phyloP scores from a whole-genome alignment of 257 asterid genomes.

The Scutellaria galericulata region DNA sequence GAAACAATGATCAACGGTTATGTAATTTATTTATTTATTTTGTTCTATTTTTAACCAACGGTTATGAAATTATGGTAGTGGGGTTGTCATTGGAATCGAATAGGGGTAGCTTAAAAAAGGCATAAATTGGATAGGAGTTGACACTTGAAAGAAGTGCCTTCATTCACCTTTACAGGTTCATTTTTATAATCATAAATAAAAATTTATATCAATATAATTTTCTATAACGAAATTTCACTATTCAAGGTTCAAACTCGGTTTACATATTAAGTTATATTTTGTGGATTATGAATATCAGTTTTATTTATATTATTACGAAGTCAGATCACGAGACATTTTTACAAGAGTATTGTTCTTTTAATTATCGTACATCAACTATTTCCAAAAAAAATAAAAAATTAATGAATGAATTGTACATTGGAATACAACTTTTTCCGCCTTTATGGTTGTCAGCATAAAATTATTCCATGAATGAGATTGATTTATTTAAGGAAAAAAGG shows the following conservation, averaged over 20 bases:
- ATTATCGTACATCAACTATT: constrained; percentile 24
- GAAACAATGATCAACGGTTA: too few species aligned
- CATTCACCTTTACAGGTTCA: constrained; percentile 20
- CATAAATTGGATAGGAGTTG: constrained; percentile 19
- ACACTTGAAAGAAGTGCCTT: constrained; percentile 29
- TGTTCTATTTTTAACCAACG: neutral
- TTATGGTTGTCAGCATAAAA: constrained; percentile 51
- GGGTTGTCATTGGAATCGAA: neutral
- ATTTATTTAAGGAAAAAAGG: neutral
- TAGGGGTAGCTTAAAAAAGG: neutral
- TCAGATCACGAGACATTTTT: too few species aligned
- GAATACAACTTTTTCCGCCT: constrained; percentile 41
- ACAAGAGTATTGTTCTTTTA: too few species aligned
- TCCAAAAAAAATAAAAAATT: constrained; percentile 44
- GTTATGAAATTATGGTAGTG: neutral
- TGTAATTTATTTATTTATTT: neutral
- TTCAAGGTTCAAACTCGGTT: too few species aligned
- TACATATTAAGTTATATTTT: too few species aligned
- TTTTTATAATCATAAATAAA: too few species aligned
- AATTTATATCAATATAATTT: too few species aligned
- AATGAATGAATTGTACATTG: constrained; percentile 30
- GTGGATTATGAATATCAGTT: too few species aligned
- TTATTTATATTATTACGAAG: too few species aligned
- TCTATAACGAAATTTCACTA: too few species aligned
- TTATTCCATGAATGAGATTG: constrained; percentile 28